These are phyloP conservation scores for Rhizodiscina lignyota DNA, from an alignment of 495 filamentous ascomycete genomes.

Conservation along the genomic window DNA sequence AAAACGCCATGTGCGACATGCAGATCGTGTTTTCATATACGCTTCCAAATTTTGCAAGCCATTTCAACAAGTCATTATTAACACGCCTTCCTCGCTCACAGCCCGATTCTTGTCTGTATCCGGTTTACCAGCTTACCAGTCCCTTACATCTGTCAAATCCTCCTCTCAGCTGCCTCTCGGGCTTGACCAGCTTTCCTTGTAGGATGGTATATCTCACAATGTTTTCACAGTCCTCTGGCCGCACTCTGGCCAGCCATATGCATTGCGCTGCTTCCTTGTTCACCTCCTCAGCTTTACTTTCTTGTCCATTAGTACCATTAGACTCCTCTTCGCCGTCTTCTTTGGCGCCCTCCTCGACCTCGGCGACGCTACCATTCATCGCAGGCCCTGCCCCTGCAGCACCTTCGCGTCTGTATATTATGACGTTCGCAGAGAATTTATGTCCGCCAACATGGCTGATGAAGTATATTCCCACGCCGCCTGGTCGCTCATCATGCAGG, in stretches of 20 bases:
- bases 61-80: too few species aligned
- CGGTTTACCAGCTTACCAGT: conserved; percentile 75
- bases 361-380: conserved; percentile 7
- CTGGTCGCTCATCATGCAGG: conserved; percentile 66
- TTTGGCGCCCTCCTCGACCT: conserved; percentile 10
- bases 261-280: conserved; percentile 63
- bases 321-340: conserved; percentile 18
- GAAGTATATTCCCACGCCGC: conserved; percentile 89
- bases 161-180: conserved; percentile 62
- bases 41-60: too few species aligned
- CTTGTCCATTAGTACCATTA: too few species aligned
- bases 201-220: conserved; percentile 79
- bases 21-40: too few species aligned
- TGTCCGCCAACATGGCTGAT: conserved; percentile 93
- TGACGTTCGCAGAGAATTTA: conserved; percentile 82
- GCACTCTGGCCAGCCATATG: conserved; percentile 82
- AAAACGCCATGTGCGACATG: too few species aligned
- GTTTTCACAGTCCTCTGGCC: conserved; percentile 87
- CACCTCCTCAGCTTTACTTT: conserved; percentile 23
- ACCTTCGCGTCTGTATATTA: conserved; percentile 63
- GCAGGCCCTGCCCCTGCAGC: conserved; percentile 28
- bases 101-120: too few species aligned
- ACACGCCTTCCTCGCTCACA: too few species aligned
- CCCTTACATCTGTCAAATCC: conserved; percentile 76
- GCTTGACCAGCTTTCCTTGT: conserved; percentile 88